These are phyloP conservation scores for Isatis tinctoria DNA, from an alignment of 345 rosid species.

Conservation along the genomic window DNA sequence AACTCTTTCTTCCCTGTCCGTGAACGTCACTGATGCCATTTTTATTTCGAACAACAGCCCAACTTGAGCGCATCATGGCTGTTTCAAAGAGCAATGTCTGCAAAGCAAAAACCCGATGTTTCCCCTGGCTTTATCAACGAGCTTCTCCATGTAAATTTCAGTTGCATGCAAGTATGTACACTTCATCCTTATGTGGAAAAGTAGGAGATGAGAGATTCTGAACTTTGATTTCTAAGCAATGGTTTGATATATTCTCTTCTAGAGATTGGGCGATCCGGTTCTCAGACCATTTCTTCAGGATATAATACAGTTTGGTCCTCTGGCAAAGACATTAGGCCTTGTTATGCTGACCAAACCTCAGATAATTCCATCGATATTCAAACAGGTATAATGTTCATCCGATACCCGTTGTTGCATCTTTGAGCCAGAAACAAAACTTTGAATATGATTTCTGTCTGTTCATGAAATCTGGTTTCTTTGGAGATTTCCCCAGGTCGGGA, in stretches of 20 bases:
- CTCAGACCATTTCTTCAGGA: slow-evolving; percentile 96
- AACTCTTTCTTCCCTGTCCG: neutral
- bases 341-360: slow-evolving; percentile 86
- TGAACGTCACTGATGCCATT: slow-evolving; percentile 1
- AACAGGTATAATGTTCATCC: slow-evolving; percentile 47
- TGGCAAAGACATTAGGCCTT: slow-evolving; percentile 80
- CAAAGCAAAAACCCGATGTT: slow-evolving; percentile 56
- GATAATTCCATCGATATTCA: slow-evolving; percentile 76
- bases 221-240: slow-evolving; percentile 3
- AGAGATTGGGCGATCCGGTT: slow-evolving; percentile 82
- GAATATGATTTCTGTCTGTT: neutral
- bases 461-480: neutral
- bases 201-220: neutral
- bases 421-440: neutral
- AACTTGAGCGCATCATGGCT: slow-evolving; percentile 92
- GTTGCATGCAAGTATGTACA: slow-evolving; percentile 63
- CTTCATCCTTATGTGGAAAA: neutral
- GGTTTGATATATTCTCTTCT: slow-evolving; percentile 18
- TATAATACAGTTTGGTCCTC: slow-evolving; percentile 80
- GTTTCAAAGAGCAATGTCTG: slow-evolving; percentile 95
- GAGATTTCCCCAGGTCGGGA: slow-evolving; percentile 57
- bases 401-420: neutral
- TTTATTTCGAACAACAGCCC: slow-evolving; percentile 40
- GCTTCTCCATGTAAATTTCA: slow-evolving; percentile 78
- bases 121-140: slow-evolving; percentile 72